Evolutionary conservation across 495 filamentous ascomycete genomes (phyloP), one percentile per base, ranked within the genome.

Genomic region (Extremus antarcticus): DNA sequence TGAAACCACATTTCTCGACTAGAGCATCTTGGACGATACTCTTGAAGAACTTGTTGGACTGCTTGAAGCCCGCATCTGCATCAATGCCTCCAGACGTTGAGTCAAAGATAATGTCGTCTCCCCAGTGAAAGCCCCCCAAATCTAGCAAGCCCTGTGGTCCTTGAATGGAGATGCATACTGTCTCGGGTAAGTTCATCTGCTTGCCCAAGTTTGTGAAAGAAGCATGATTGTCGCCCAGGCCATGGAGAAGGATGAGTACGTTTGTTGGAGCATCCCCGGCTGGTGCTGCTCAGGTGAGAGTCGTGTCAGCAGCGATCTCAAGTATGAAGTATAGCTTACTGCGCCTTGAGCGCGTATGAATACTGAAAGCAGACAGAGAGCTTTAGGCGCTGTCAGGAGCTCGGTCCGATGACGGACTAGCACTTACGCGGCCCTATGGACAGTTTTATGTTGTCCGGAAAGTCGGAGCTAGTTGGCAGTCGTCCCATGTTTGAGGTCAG

Each of bases 201-300:
- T 71, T 70, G 38, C 79, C 88, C 55, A 96, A 82, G n/a, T 68
- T 59, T 49, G 81, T 74, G 72, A 95, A 95, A 13, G 84, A 71
- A 1, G 63, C 56, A 39, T 85, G 74, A 16, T 78, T 80, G 68
- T 96, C 91, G 25, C 92, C 92, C 1, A 97, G 78, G 53, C 91
- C 90, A 70, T 98, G 91, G 41, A 96, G 82, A 47, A 96, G 80
- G 66, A 96, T 68, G 38, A 97, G 84, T 64, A 95, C 76, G 62
- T 90, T 82, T 19, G 81, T 83, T 51, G 80, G 63, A 50, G 65
- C 71, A 45, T 66, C 57, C 50, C 48, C 43, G 47, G 50, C 53
- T 16, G 62, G 58, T 25, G 68, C 66, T 70, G 63, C 22, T n/a
- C 19, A 20, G 21, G 22, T 22, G 45, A 7, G 29, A 11, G 23